These are phyloP conservation scores for Pseudonectria buxi DNA, from an alignment of 2,329 filamentous ascomycete species.

Conservation along the genomic window DNA sequence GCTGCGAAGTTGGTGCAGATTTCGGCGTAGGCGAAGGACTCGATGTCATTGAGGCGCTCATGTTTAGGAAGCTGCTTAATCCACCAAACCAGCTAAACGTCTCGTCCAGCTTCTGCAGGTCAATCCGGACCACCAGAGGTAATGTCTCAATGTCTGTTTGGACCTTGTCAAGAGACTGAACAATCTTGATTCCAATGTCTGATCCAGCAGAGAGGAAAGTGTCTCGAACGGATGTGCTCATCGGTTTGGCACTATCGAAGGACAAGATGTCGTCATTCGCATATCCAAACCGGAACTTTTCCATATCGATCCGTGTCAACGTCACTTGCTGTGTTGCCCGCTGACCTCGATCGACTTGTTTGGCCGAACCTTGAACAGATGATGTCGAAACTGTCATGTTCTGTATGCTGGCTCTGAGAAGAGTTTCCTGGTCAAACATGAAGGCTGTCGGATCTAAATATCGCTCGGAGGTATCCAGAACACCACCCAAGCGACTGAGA, in stretches of 20 bases:
- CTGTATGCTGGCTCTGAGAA: slow-evolving; percentile 44
- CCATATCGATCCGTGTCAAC: slow-evolving; percentile 38
- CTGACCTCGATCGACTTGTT: slow-evolving; percentile 5
- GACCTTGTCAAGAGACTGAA: slow-evolving; percentile 36
- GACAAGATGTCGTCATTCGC: slow-evolving; percentile 55
- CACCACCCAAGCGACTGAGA: slow-evolving; percentile 46
- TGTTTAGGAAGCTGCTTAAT: slow-evolving; percentile 81
- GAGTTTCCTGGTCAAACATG: slow-evolving; percentile 41
- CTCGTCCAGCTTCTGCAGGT: slow-evolving; percentile 77
- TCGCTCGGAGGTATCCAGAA: slow-evolving; percentile 44
- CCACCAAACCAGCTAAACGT: slow-evolving; percentile 86
- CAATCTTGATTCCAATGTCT: slow-evolving; percentile 50
- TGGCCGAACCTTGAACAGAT: slow-evolving; percentile 11
- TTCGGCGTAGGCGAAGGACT: slow-evolving; percentile 48
- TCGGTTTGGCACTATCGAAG: slow-evolving; percentile 51
- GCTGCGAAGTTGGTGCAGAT: slow-evolving; percentile 31
- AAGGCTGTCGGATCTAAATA: slow-evolving; percentile 35
- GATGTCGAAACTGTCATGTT: slow-evolving; percentile 32
- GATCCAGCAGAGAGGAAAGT: slow-evolving; percentile 50
- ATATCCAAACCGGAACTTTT: slow-evolving; percentile 58
- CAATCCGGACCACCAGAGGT: slow-evolving; percentile 67
- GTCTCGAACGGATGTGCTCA: slow-evolving; percentile 54
- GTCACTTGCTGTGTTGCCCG: slow-evolving; percentile 22
- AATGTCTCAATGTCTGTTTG: slow-evolving; percentile 65
- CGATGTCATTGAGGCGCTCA: slow-evolving; percentile 77